Percentiles rank a stretch among this genome's conserved stretches.
phyloP scores from a whole-genome alignment of 805 yeast genomes.

The Babjeviella inositovora region DNA sequence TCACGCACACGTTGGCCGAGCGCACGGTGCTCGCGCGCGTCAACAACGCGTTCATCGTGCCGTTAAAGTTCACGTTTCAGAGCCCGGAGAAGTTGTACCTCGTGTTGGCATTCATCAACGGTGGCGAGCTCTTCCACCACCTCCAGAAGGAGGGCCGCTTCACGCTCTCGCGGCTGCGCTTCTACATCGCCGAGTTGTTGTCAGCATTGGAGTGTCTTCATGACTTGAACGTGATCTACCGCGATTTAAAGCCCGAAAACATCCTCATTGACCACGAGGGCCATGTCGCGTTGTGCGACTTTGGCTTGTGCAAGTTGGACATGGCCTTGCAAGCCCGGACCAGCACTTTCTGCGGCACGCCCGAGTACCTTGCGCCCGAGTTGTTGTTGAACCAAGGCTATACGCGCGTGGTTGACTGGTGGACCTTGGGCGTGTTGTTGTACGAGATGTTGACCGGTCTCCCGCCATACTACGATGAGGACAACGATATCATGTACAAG shows the following conservation, averaged over 20 bases:
- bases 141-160: constrained; percentile 83
- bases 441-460: constrained; percentile 95
- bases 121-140: constrained; percentile 93
- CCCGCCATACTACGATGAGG: constrained; percentile 95
- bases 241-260: constrained; percentile 95
- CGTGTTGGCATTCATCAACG: constrained; percentile 86
- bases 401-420: constrained; percentile 94
- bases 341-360: constrained; percentile 94
- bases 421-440: constrained; percentile 90
- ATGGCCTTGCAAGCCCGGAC: constrained; percentile 84
- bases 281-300: constrained; percentile 94
- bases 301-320: constrained; percentile 89
- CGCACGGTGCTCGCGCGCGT: constrained; percentile 89
- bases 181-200: constrained; percentile 86
- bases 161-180: constrained; percentile 76
- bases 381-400: constrained; percentile 83
- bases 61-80: constrained; percentile 90
- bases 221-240: constrained; percentile 79
- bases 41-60: constrained; percentile 90
- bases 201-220: constrained; percentile 90
- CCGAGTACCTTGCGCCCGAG: constrained; percentile 95
- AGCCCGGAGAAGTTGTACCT: constrained; percentile 89
- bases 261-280: constrained; percentile 91
- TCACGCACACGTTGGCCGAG: constrained; percentile 91
- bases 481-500: constrained; percentile 83